Evolutionary conservation across 768 basidiomycete genomes (phyloP).

Genomic region (Mycena leptocephala): DNA sequence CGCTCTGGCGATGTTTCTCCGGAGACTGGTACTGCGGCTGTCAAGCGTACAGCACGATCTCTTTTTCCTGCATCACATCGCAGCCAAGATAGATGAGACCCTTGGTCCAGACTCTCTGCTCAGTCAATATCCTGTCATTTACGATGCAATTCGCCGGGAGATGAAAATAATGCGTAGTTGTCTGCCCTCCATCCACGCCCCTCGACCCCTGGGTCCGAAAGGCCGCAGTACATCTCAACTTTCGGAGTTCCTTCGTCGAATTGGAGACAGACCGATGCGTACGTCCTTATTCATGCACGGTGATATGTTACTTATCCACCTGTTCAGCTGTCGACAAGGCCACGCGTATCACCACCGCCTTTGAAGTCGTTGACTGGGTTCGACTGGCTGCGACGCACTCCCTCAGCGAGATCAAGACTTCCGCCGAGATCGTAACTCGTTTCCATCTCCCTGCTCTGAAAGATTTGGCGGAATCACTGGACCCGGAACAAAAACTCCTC

Average conservation of each 20-base stretch:
- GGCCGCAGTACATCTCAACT: conserved; percentile 38
- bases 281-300: conserved; percentile 43
- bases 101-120: conserved; percentile 49
- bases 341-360: conserved; percentile 59
- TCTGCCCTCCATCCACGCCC: conserved; percentile 40
- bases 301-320: background rate
- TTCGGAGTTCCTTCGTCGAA: conserved; percentile 60
- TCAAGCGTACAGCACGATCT: conserved; percentile 68
- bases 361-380: conserved; percentile 76
- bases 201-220: background rate
- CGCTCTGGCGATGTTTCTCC: conserved; percentile 74
- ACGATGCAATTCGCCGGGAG: conserved; percentile 62
- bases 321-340: conserved; percentile 56
- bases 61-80: conserved; percentile 53
- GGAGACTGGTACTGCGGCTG: conserved; percentile 75
- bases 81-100: conserved; percentile 54
- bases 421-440: conserved; percentile 56
- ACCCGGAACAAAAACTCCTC: conserved; percentile 59
- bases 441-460: conserved; percentile 61
- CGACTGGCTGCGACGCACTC: conserved; percentile 59
- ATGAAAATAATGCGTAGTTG: conserved; percentile 55
- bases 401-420: conserved; percentile 57
- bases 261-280: conserved; percentile 66
- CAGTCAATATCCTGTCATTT: conserved; percentile 51
- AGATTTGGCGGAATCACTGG: conserved; percentile 60